Percentiles rank a stretch among this genome's conserved stretches.
These are phyloP conservation scores for Debaryomycetaceae sp. DNA, from an alignment of 1,139 yeast species.

Conservation along the genomic window DNA sequence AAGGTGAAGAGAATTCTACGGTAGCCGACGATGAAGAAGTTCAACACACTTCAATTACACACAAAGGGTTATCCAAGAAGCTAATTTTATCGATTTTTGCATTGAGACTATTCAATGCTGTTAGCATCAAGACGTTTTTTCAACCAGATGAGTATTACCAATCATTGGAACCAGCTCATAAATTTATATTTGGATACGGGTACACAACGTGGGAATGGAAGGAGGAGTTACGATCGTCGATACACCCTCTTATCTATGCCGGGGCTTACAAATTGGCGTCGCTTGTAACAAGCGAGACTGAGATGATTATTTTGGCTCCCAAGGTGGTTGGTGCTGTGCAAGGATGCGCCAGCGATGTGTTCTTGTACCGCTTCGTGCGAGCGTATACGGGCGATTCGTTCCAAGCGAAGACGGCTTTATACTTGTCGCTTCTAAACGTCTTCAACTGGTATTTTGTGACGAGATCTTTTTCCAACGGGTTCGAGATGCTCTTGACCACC, in stretches of 20 bases:
- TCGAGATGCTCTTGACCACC: slow-evolving; percentile 72
- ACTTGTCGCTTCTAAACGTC: slow-evolving; percentile 62
- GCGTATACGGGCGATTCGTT: slow-evolving; percentile 30
- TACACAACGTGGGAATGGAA: slow-evolving; percentile 95
- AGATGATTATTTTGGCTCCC: slow-evolving; percentile 40
- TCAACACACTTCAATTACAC: too few relatives aligned
- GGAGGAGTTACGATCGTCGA: slow-evolving; percentile 66
- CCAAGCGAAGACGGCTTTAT: slow-evolving; percentile 45
- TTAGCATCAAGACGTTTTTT: slow-evolving; percentile 68
- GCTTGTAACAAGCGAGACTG: slow-evolving; percentile 8
- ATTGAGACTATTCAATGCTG: slow-evolving; percentile 57
- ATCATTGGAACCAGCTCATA: slow-evolving; percentile 88
- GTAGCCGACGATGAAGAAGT: too few relatives aligned
- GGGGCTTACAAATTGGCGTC: slow-evolving; percentile 27
- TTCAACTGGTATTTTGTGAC: slow-evolving; percentile 82
- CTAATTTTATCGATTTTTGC: slow-evolving; percentile 8
- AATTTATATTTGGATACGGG: slow-evolving; percentile 72
- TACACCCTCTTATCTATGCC: slow-evolving; percentile 75
- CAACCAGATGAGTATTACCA: slow-evolving; percentile 98
- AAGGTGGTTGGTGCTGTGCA: slow-evolving; percentile 65
- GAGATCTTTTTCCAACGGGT: slow-evolving; percentile 80
- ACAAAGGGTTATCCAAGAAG: neutral
- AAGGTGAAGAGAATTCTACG: too few relatives aligned
- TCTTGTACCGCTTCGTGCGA: slow-evolving; percentile 47
- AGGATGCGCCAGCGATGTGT: slow-evolving; percentile 71